Base-by-base conservation (phyloP, 1,284 basidiomycete species). In the Ceratobasidium sp. region DNA sequence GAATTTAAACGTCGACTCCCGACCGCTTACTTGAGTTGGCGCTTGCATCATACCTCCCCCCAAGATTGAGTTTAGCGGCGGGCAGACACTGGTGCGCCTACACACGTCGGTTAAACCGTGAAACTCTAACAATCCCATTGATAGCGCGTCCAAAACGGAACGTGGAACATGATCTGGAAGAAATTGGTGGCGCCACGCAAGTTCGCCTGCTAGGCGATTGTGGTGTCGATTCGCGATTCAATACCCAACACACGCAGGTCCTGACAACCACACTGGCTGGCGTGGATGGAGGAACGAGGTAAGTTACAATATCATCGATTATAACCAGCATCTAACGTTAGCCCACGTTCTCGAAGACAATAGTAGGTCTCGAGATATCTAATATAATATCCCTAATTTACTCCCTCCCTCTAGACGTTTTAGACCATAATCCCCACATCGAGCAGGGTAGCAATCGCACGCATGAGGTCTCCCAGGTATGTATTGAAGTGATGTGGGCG, bases 201-300 rank as follows among this genome's bases (percentile, higher is more conserved):
- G 11, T 86, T 93, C 67, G 81, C 82, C 0, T 83, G 85, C 22
- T 93, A 90, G 90, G 84, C 85, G 27, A 82, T 93, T 3, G 85
- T 90, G 8, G 78, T 92, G 19, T 93, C 74, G 91, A 92, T 64
- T 80, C 84, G 27, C 85, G 89, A n/a, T 91, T 93, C 80, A 82
- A 80, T 44, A 79, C 83, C 4, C 76, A 81, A 29, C 79, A 82
- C 0, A 87, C 86, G 0, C 69, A 84, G 7, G 86, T 88, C 15
- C 54, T 79, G 85, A 84, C 89, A 27, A 71, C 77, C 14, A 87
- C 87, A 0, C 79, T 93, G 11, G 77, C 86, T 3, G 77, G 78
- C 1, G 83, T 86, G n/a, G n/a, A 89, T 88, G 78, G 79, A 63
- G 15, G 85, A 86, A 53, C 89, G 90, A 48, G 91, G 91, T 91